These are phyloP conservation scores for Mycena amicta DNA, from an alignment of 768 basidiomycete genomes.

Conservation along the genomic window DNA sequence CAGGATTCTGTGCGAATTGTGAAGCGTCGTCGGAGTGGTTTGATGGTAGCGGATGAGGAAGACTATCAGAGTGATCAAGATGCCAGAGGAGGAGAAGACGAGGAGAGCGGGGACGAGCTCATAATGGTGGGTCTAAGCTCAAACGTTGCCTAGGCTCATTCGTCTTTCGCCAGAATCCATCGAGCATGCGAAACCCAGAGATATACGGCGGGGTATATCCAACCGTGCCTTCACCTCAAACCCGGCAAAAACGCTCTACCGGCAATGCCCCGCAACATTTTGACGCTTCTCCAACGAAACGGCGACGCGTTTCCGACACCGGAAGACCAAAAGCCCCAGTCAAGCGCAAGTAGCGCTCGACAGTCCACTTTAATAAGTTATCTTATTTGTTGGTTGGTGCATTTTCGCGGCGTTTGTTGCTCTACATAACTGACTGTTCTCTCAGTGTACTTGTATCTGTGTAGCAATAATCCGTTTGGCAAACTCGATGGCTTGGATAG, in stretches of 20 bases:
- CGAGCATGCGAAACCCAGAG: conserved; percentile 3
- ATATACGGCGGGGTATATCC: conserved; percentile 20
- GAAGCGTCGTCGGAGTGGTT: conserved; percentile 18
- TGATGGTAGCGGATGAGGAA: conserved; percentile 19
- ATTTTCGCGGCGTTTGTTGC: neutral
- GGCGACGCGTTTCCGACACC: conserved; percentile 14
- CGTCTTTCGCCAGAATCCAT: conserved; percentile 8
- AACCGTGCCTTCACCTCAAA: conserved; percentile 13
- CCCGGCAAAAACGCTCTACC: conserved; percentile 9
- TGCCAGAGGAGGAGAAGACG: conserved; percentile 3
- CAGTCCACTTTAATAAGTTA: conserved; percentile 4
- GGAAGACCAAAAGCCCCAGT: conserved; percentile 12
- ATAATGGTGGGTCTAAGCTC: conserved; percentile 17
- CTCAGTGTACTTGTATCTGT: conserved; percentile 1
- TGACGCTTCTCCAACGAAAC: conserved; percentile 18
- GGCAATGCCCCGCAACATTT: conserved; percentile 5
- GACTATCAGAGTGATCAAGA: conserved; percentile 13
- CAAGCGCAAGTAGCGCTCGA: conserved; percentile 14
- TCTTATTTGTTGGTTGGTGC: conserved; percentile 4
- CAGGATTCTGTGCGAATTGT: conserved; percentile 12
- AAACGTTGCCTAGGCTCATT: too few species aligned
- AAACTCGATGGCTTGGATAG: neutral
- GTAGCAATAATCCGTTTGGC: neutral
- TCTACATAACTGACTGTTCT: too few species aligned
- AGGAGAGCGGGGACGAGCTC: conserved; percentile 24